A percentile compares a stretch with the other conserved stretches of the same genome.
phyloP scores from a whole-genome alignment of 768 basidiomycete species.

The Rhizopogon vesiculosus region DNA sequence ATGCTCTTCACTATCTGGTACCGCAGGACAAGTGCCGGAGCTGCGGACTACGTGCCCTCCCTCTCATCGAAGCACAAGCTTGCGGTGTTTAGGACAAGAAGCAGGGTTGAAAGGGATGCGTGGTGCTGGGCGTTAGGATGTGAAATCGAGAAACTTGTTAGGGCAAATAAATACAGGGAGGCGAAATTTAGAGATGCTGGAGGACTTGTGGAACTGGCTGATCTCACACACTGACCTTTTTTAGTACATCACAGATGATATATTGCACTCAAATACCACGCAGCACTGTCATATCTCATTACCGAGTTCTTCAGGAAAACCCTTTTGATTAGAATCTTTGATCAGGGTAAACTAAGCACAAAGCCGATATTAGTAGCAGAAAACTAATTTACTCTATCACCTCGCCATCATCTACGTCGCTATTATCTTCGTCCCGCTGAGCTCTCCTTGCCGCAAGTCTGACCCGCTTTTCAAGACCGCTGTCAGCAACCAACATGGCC shows the following conservation, averaged over 20 bases:
- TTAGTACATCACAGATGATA: background rate
- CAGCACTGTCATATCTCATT: background rate
- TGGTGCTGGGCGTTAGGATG: slow-evolving; percentile 94
- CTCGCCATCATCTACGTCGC: slow-evolving; percentile 38
- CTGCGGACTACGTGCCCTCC: slow-evolving; percentile 34
- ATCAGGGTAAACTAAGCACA: background rate
- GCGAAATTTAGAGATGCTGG: slow-evolving; percentile 61
- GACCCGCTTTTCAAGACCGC: slow-evolving; percentile 56
- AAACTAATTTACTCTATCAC: slow-evolving; percentile 47
- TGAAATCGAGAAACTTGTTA: slow-evolving; percentile 80
- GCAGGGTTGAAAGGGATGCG: slow-evolving; percentile 82
- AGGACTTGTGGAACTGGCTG: slow-evolving; percentile 35
- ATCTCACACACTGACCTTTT: background rate
- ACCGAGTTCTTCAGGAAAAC: background rate
- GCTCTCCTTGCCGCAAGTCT: slow-evolving; percentile 54
- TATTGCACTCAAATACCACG: background rate
- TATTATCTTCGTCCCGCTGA: slow-evolving; percentile 33
- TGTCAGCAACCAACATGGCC: slow-evolving; percentile 47
- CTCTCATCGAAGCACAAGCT: slow-evolving; percentile 57
- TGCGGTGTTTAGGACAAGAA: slow-evolving; percentile 68
- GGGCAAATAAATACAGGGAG: slow-evolving; percentile 62
- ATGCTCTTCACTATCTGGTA: slow-evolving; percentile 82
- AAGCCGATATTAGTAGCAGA: background rate
- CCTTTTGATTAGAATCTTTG: background rate
- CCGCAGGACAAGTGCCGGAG: slow-evolving; percentile 31